These are phyloP conservation scores for Debaryomyces sp. DNA, from an alignment of 1,139 yeast genomes.

Conservation along the genomic window DNA sequence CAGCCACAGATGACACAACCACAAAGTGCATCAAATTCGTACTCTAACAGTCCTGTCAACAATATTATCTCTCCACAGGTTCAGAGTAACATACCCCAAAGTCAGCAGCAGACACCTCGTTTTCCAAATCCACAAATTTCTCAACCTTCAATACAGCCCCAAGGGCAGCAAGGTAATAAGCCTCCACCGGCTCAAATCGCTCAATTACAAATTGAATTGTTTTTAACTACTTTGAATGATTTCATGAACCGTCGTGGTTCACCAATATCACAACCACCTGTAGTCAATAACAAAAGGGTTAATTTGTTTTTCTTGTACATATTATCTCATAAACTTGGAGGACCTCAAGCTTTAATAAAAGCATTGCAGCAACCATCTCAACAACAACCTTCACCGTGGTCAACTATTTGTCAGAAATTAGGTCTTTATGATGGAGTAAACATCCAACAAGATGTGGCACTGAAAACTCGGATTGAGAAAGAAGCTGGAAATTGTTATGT, in stretches of 20 bases:
- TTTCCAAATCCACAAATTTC: slow-evolving; percentile 5
- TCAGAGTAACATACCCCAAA: neutral
- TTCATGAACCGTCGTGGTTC: slow-evolving; percentile 77
- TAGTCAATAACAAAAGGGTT: slow-evolving; percentile 62
- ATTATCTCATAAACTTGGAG: slow-evolving; percentile 74
- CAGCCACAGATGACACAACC: slow-evolving; percentile 5
- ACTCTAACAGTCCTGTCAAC: slow-evolving; percentile 16
- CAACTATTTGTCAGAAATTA: slow-evolving; percentile 38
- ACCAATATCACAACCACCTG: slow-evolving; percentile 65
- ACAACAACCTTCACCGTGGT: slow-evolving; percentile 38
- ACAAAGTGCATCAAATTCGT: slow-evolving; percentile 1
- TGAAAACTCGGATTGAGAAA: slow-evolving; percentile 40
- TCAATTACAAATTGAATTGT: slow-evolving; percentile 63
- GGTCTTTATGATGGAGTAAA: slow-evolving; percentile 42
- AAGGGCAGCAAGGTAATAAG: slow-evolving; percentile 10
- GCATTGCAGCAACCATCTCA: slow-evolving; percentile 34
- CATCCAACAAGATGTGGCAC: slow-evolving; percentile 25
- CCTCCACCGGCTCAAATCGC: slow-evolving; percentile 33
- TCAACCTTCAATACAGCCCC: slow-evolving; percentile 4
- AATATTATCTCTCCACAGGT: slow-evolving; percentile 18
- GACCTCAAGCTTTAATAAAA: slow-evolving; percentile 57
- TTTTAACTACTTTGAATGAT: slow-evolving; percentile 56
- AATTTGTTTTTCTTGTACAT: slow-evolving; percentile 72
- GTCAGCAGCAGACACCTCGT: neutral
- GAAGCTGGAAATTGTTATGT: slow-evolving; percentile 66